These are phyloP conservation scores for Crepidotus variabilis DNA, from an alignment of 768 basidiomycete genomes.

Conservation along the genomic window DNA sequence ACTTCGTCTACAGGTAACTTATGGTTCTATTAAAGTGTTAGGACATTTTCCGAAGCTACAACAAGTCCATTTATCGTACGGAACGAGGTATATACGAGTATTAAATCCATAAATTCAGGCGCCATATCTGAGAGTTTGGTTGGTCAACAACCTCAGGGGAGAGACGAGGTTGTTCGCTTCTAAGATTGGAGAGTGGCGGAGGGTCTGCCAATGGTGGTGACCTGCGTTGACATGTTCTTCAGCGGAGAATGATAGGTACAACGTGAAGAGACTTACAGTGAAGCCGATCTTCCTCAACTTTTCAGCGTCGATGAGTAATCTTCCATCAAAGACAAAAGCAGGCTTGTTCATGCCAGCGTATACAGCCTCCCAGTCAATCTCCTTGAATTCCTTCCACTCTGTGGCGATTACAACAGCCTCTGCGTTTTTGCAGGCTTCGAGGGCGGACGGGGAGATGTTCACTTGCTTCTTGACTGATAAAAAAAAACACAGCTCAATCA, in stretches of 20 bases:
- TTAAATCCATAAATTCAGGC: no score
- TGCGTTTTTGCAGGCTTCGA: constrained; percentile 84
- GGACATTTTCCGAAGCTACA: no score
- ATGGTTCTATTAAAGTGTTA: no score
- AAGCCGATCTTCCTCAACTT: constrained; percentile 86
- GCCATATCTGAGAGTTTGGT: no score
- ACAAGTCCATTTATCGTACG: no score
- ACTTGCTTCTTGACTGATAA: constrained; percentile 82
- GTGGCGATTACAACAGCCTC: constrained; percentile 97
- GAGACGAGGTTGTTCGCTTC: no score
- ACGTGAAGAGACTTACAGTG: constrained; percentile 47
- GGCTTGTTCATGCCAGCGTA: constrained; percentile 93
- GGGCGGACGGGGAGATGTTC: constrained; percentile 67
- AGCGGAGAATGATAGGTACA: neutral
- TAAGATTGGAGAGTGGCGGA: constrained; percentile 2
- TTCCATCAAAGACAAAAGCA: constrained; percentile 96
- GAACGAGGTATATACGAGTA: no score
- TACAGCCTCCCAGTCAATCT: constrained; percentile 86
- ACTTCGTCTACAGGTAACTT: no score
- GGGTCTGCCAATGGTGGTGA: constrained; percentile 25
- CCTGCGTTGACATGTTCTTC: constrained; percentile 9
- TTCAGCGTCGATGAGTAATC: constrained; percentile 80
- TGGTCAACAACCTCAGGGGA: no score
- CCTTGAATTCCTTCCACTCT: constrained; percentile 96
- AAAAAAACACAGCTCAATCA: constrained; percentile 3